phyloP scores from a whole-genome alignment of 2,329 filamentous ascomycete species.

The Epichloe gansuensis region DNA sequence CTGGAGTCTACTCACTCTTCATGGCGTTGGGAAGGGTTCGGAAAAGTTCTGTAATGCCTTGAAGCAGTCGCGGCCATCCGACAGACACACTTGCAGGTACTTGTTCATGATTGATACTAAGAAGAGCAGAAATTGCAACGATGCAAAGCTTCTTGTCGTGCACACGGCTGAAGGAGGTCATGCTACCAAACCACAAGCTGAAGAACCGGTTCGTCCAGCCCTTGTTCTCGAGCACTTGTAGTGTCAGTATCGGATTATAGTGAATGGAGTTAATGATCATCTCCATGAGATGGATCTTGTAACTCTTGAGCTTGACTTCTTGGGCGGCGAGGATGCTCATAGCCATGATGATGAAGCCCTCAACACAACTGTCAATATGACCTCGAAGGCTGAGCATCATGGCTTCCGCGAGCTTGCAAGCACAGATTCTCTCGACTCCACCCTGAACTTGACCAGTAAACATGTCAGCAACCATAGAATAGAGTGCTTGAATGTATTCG shows the following conservation, averaged over 20 bases:
- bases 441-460: conserved; percentile 87
- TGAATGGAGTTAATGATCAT: conserved; percentile 98
- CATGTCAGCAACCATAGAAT: conserved; percentile 90
- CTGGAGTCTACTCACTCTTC: conserved; percentile 52
- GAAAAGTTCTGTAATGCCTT: conserved; percentile 81
- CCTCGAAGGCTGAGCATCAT: conserved; percentile 92
- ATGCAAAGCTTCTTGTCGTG: conserved; percentile 99
- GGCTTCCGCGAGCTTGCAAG: conserved; percentile 92
- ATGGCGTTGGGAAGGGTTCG: conserved; percentile 77
- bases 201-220: conserved; percentile 99
- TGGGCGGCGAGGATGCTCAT: conserved; percentile 69
- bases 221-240: conserved; percentile 80
- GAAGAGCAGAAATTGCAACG: conserved; percentile 76
- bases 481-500: conserved; percentile 75
- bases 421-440: conserved; percentile 88
- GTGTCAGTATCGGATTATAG: conserved; percentile 80
- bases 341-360: conserved; percentile 77
- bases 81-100: conserved; percentile 88
- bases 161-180: conserved; percentile 83
- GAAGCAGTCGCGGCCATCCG: conserved; percentile 86
- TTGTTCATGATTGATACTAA: conserved; percentile 67
- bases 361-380: conserved; percentile 76
- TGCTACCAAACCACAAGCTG: conserved; percentile 94
- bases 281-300: conserved; percentile 94
- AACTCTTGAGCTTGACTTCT: conserved; percentile 80